Evolutionary conservation across 768 basidiomycete genomes (phyloP).

Genomic region (Punctularia strigosozonata): DNA sequence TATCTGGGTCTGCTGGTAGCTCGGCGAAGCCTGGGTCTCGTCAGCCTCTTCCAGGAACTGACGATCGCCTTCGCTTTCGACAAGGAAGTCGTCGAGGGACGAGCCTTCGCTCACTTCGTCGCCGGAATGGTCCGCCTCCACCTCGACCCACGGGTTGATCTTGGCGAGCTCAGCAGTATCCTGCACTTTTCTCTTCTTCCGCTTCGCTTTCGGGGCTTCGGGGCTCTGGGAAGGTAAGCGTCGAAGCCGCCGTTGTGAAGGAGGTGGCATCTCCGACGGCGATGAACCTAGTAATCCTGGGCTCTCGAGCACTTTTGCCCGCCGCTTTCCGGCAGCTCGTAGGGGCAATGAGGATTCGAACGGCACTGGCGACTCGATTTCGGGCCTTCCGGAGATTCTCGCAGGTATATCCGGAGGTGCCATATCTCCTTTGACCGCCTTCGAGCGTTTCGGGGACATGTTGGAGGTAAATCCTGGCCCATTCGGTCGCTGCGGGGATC

Average conservation of each 20-base stretch:
- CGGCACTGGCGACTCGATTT: too few species aligned
- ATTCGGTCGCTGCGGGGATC: too few species aligned
- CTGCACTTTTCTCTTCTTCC: constrained; percentile 16
- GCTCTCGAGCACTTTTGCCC: not conserved
- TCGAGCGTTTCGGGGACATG: too few species aligned
- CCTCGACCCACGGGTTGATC: constrained; percentile 42
- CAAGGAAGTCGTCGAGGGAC: constrained; percentile 39
- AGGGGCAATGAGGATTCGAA: too few species aligned
- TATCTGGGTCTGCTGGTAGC: constrained; percentile 60
- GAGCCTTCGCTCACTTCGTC: constrained; percentile 62
- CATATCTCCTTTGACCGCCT: too few species aligned
- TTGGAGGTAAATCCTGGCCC: too few species aligned
- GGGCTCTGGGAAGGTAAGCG: constrained; percentile 8
- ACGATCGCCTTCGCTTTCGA: constrained; percentile 56
- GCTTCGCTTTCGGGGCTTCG: constrained; percentile 13
- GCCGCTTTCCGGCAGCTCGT: not conserved
- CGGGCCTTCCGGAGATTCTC: too few species aligned
- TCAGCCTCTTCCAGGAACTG: constrained; percentile 52
- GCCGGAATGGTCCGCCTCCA: constrained; percentile 69
- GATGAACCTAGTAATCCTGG: constrained; percentile 15
- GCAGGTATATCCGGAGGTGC: too few species aligned
- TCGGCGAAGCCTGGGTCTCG: constrained; percentile 55
- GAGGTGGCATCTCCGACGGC: constrained; percentile 20
- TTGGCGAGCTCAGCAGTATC: constrained; percentile 23
- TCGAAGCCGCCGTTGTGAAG: constrained; percentile 17